phyloP scores from a whole-genome alignment of 805 yeast genomes.

The Lipomyces anomalus region DNA sequence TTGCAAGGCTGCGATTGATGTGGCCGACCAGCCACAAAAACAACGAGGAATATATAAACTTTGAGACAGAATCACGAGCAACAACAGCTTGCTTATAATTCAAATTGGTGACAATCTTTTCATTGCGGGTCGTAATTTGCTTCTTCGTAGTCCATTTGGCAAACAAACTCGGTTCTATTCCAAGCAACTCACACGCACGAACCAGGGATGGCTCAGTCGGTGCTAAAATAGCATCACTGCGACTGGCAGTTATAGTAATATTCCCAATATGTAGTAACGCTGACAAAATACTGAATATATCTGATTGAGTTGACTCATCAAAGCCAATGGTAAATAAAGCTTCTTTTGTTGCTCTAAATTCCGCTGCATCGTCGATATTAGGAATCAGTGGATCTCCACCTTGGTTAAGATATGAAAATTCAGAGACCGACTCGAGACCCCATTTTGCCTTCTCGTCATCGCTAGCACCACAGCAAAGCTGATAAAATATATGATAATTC shows the following conservation, averaged over 20 bases:
- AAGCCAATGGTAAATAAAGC: conserved; percentile 81
- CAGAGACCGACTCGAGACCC: conserved; percentile 57
- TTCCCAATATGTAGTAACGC: conserved; percentile 91
- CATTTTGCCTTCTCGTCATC: conserved; percentile 51
- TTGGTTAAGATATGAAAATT: conserved; percentile 78
- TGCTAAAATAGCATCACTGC: conserved; percentile 73
- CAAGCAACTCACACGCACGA: conserved; percentile 78
- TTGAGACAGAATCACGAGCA: conserved; percentile 95
- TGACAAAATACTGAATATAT: conserved; percentile 73
- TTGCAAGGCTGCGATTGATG: conserved; percentile 76
- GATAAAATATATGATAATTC: conserved; percentile 93
- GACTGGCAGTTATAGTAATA: conserved; percentile 75
- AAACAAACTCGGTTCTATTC: conserved; percentile 65
- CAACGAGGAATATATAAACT: conserved; percentile 83
- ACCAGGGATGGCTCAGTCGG: conserved; percentile 82
- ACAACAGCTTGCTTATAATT: conserved; percentile 79
- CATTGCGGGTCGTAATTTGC: conserved; percentile 87
- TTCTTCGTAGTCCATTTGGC: conserved; percentile 91
- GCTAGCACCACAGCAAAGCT: conserved; percentile 64
- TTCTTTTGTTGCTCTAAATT: conserved; percentile 66
- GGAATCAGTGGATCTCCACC: conserved; percentile 69
- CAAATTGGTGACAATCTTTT: conserved; percentile 79
- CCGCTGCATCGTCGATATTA: conserved; percentile 77
- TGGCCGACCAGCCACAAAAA: conserved; percentile 92
- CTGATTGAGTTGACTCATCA: conserved; percentile 48